Base-by-base conservation (phyloP, 2,329 filamentous ascomycete species). In the Mycosphaerella arachidis region DNA sequence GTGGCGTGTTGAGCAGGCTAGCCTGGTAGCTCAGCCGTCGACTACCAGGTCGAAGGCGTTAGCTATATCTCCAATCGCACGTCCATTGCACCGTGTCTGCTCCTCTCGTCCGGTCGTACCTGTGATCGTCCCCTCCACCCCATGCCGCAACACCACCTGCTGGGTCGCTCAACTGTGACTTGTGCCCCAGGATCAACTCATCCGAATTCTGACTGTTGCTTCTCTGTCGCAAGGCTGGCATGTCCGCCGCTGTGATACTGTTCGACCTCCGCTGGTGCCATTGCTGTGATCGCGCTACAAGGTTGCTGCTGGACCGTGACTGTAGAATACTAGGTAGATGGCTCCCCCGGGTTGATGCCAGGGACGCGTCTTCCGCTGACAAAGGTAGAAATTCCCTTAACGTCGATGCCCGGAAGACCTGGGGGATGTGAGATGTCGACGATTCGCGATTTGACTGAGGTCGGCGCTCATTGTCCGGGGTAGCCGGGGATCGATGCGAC, bases 1-100 rank as follows among this genome's bases (percentile, higher is more conserved):
- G 85, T 2, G 88, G 86, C 45, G 78, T 80, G 66, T 79, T 77
- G 51, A 82, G 68, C 6, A 78, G 70, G 46, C 69, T 68, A 0
- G 76, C 78, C 16, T 74, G 78, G 56, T 73, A 66, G 62, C 78
- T 81, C 63, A 72, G 70, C 48, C 77, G 69, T 54, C 78, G 69
- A 35, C 75, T 73, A 7, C 13, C 31, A 12, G 31, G 12, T 12
- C 8, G 31, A 43, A 18, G 18, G 40, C 40, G n/a, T 43, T 43
- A 43, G 40, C n/a, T 43, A 43, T n/a, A 5, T 6, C 40, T 8
- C 40, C 3, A 5, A n/a, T 43, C n/a, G 13, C 40, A 43, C n/a
- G 7, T 13, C 40, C 40, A n/a, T 6, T 18, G 40, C 40, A 6
- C 18, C 13, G 4, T 3, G 13, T 6, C 13, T 8, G 40, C 7